These are phyloP conservation scores for Colletotrichum abscissum DNA, from an alignment of 2,329 filamentous ascomycete species.

Conservation along the genomic window DNA sequence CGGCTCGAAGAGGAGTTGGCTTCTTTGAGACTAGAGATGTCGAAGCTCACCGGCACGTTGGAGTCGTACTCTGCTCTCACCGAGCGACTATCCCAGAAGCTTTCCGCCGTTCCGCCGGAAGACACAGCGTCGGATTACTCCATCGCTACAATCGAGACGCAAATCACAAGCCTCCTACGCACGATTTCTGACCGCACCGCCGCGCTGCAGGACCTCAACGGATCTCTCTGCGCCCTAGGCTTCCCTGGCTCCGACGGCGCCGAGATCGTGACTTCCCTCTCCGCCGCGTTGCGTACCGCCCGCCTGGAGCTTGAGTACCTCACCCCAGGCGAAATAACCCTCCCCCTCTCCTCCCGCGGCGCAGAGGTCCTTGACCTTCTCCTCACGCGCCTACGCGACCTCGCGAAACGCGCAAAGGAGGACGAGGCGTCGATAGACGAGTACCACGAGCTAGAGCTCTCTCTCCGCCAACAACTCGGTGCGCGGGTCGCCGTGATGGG, in stretches of 20 bases:
- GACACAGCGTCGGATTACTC: constrained; percentile 30
- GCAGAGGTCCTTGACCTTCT: constrained; percentile 67
- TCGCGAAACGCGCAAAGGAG: constrained; percentile 58
- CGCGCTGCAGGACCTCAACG: constrained; percentile 56
- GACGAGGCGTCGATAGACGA: constrained; percentile 68
- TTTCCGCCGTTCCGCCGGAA: constrained; percentile 44
- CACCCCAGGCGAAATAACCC: constrained; percentile 66
- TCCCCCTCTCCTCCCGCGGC: constrained; percentile 64
- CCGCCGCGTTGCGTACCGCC: constrained; percentile 63
- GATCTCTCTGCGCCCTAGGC: constrained; percentile 60
- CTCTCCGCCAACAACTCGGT: constrained; percentile 66
- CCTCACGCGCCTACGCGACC: constrained; percentile 59
- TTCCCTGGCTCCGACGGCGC: constrained; percentile 60
- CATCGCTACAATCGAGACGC: constrained; percentile 50
- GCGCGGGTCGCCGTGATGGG: constrained; percentile 64
- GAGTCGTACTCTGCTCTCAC: constrained; percentile 59
- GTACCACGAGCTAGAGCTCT: constrained; percentile 67
- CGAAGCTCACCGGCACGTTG: constrained; percentile 59
- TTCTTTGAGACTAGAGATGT: constrained; percentile 60
- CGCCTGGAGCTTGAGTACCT: constrained; percentile 72
- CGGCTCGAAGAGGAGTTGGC: constrained; percentile 58
- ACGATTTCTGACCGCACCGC: constrained; percentile 61
- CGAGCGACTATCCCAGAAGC: constrained; percentile 48
- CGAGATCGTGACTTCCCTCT: constrained; percentile 62
- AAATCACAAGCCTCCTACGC: constrained; percentile 55